Conservation (phyloP, 371 early-diverging fungal genomes). For the Coemansia sp. region DNA sequence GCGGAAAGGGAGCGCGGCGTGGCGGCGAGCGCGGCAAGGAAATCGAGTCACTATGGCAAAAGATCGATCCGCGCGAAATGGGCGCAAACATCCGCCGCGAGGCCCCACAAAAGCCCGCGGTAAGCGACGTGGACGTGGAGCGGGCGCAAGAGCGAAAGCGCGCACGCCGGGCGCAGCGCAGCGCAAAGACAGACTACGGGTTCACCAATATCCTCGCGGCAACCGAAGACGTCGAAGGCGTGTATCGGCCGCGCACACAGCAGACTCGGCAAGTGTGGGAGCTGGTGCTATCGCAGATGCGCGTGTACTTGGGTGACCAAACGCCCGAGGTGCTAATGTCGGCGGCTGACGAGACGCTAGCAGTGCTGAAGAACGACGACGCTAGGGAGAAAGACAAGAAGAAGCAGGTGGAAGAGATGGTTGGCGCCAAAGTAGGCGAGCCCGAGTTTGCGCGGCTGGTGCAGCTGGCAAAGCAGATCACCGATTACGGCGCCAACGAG, state of each 20-base stretch:
- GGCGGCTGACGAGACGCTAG: slow-evolving; percentile 85
- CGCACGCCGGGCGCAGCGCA: slow-evolving; percentile 32
- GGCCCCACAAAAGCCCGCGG: slow-evolving; percentile 39
- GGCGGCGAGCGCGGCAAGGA: slow-evolving; percentile 97
- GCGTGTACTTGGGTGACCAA: slow-evolving; percentile 82
- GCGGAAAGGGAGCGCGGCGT: slow-evolving; percentile 75
- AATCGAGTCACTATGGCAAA: slow-evolving; percentile 87
- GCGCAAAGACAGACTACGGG: slow-evolving; percentile 69
- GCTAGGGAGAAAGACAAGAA: slow-evolving; percentile 89
- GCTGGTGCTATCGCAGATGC: slow-evolving; percentile 79
- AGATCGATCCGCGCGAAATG: slow-evolving; percentile 80
- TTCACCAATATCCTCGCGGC: slow-evolving; percentile 82
- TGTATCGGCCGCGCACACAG: slow-evolving; percentile 89
- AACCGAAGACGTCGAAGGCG: slow-evolving; percentile 86
- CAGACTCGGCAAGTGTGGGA: slow-evolving; percentile 94
- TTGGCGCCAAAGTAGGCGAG: slow-evolving; percentile 63
- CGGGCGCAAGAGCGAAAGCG: slow-evolving; percentile 18
- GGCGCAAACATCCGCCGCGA: slow-evolving; percentile 79
- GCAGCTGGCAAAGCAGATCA: slow-evolving; percentile 90
- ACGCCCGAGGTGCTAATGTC: slow-evolving; percentile 85
- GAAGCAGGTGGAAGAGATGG: slow-evolving; percentile 72
- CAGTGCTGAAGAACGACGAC: slow-evolving; percentile 80
- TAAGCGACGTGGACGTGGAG: background rate
- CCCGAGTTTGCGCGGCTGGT: slow-evolving; percentile 86
- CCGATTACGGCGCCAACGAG: slow-evolving; percentile 63